These are phyloP conservation scores for Senna tora DNA, from an alignment of 306 rosid species.

Conservation along the genomic window DNA sequence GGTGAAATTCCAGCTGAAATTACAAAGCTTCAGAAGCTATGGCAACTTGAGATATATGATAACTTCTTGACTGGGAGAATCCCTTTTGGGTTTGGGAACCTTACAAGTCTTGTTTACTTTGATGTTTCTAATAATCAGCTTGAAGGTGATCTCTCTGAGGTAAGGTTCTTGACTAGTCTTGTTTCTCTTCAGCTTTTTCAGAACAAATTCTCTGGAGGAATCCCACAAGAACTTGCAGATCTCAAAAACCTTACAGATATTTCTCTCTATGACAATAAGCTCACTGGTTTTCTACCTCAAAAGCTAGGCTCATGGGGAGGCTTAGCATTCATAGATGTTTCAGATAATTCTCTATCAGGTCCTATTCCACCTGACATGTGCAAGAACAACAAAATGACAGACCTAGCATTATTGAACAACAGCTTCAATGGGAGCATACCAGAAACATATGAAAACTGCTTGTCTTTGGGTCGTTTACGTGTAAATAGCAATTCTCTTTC, in stretches of 20 bases:
- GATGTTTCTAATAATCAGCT: slow-evolving; percentile 65
- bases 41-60: slow-evolving; percentile 65
- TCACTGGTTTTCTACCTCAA: slow-evolving; percentile 74
- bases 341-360: slow-evolving; percentile 77
- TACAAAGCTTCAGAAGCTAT: slow-evolving; percentile 53
- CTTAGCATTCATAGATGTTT: slow-evolving; percentile 65
- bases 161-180: slow-evolving; percentile 54
- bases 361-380: slow-evolving; percentile 82
- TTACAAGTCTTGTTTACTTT: slow-evolving; percentile 57
- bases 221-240: slow-evolving; percentile 79
- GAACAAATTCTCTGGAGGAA: slow-evolving; percentile 60
- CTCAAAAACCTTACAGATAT: slow-evolving; percentile 46
- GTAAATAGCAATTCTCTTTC: slow-evolving; percentile 70
- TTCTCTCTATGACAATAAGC: slow-evolving; percentile 65
- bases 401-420: slow-evolving; percentile 61
- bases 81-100: slow-evolving; percentile 71
- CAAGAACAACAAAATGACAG: slow-evolving; percentile 51
- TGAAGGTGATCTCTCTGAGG: slow-evolving; percentile 74
- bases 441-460: slow-evolving; percentile 60
- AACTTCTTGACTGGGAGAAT: slow-evolving; percentile 62
- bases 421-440: slow-evolving; percentile 77
- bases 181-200: slow-evolving; percentile 60
- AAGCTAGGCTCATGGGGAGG: slow-evolving; percentile 66
- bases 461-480: slow-evolving; percentile 57
- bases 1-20: slow-evolving; percentile 77